Evolutionary conservation across 2,329 filamentous ascomycete genomes (phyloP), one percentile per base, ranked within the genome.

Genomic region (Didymellaceae sp.): DNA sequence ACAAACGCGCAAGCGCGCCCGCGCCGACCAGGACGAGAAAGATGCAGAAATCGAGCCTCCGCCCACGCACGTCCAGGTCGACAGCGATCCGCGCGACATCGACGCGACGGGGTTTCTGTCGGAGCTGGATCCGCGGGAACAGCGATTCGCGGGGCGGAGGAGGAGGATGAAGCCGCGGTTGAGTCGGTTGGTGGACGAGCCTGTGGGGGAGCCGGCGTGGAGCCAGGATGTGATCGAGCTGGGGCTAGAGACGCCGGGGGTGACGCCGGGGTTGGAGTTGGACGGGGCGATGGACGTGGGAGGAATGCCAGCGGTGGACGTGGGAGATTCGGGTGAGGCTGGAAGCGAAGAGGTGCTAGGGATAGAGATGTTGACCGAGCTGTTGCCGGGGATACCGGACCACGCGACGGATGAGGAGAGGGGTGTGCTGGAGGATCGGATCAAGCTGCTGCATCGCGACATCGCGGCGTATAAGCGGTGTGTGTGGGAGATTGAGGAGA

Each of bases 21-120:
- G 35, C 6, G 35, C 35, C 5, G 21, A 44, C 30, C 13, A 40
- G 33, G 5, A 38, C 34, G n/a, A 39, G 34, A 14, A 14, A 25
- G 34, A 44, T 2, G n/a, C 21, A 1, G 38, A 45, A 35, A 1
- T n/a, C n/a, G n/a, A n/a, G n/a, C n/a, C n/a, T n/a, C 21, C 32
- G 10, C 49, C 44, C 0, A 26, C 14, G 2, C 20, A 47, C 14
- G 49, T 47, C 2, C 49, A 53, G 21, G 31, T 53, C 11, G 49
- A 53, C 18, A 30, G 31, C 2, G 49, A 53, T 9, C 49, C 49
- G 1, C 38, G 49, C 4, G 44, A 53, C 11, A 53, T 53, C 5
- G 49, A 53, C n/a, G 49, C 43, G 0, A 53, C 49, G 6, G 49
- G 49, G 1, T 53, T 53, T 8, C 16, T 53, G 6, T 47, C 44